Base-by-base conservation (phyloP, 805 yeast genomes). In the Schwanniomyces vanrijiae region DNA sequence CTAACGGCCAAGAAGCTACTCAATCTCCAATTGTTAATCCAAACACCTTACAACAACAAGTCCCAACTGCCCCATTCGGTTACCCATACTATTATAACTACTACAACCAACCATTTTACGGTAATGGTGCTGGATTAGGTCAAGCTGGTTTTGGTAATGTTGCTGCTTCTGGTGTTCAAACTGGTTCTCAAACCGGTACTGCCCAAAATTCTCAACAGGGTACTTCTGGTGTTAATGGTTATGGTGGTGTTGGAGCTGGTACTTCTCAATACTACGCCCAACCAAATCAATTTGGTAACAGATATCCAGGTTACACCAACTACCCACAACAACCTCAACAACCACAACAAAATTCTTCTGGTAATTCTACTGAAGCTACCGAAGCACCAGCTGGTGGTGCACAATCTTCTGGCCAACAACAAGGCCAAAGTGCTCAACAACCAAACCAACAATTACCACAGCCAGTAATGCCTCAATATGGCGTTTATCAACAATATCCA, bases 401-500 rank as follows among this genome's bases (percentile, higher is more conserved):
- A 55, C 60, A 33, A 55, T 49, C 56, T 45, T 31, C 47, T 18
- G 20, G 22, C 28, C 55, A 28, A 46, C 55, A 44, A 37, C 61
- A 53, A 42, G 45, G 37, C 21, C 55, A 51, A 43, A 50, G 47
- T 26, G 56, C 54, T 25, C 65, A 53, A 42, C 62, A 52, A 29
- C 55, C 53, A 10, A 63, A 54, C 33, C 69, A 59, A 45, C 68
- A 62, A 44, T 59, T 51, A 14, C 59, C 63, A 25, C 70, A 72
- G 56, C 72, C 71, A 42, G 55, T 58, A 49, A 61, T 64, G 47
- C 76, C 76, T 22, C 76, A 72, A 58, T 73, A 68, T 54, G 75
- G 69, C 37, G 76, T 64, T n/a, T 73, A 71, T 55, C 78, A 73
- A 56, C 77, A 73, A 56, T 73, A 71, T 59, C 76, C 77, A 10